Evolutionary conservation across 176 grass and related monocot genomes (phyloP).

Genomic region (Panicum miliaceum): DNA sequence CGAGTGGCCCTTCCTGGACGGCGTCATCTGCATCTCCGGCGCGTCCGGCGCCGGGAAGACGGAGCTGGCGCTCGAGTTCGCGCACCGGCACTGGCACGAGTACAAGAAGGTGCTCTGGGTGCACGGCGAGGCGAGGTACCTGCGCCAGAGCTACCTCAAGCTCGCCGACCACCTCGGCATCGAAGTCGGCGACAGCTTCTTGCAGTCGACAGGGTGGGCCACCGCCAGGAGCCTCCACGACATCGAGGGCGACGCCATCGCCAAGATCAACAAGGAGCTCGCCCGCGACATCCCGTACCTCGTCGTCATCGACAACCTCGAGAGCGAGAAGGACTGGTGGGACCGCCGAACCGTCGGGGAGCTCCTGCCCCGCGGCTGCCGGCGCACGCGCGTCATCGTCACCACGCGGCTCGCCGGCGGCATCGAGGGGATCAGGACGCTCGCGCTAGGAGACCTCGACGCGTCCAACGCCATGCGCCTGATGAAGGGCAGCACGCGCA

Average conservation of each 20-base stretch:
- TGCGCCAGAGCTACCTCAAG: slow-evolving; percentile 63
- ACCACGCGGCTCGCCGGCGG: slow-evolving; percentile 44
- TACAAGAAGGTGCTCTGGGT: slow-evolving; percentile 74
- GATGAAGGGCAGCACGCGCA: slow-evolving; percentile 48
- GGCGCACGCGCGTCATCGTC: slow-evolving; percentile 52
- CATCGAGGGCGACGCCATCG: slow-evolving; percentile 57
- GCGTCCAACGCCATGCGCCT: slow-evolving; percentile 43
- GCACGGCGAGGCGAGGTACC: slow-evolving; percentile 57
- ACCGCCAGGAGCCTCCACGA: slow-evolving; percentile 24
- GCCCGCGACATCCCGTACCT: slow-evolving; percentile 64
- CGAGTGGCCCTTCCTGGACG: slow-evolving; percentile 5
- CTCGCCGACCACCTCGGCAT: slow-evolving; percentile 51
- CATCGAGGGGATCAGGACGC: slow-evolving; percentile 35
- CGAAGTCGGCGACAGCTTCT: slow-evolving; percentile 31
- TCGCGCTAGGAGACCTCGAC: slow-evolving; percentile 42
- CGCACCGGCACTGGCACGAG: slow-evolving; percentile 50
- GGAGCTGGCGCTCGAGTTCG: slow-evolving; percentile 62
- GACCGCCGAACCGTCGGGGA: slow-evolving; percentile 46
- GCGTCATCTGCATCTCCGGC: slow-evolving; percentile 58
- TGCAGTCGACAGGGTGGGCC: background rate
- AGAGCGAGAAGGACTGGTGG: slow-evolving; percentile 74
- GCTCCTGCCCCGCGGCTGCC: slow-evolving; percentile 49
- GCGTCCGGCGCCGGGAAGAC: slow-evolving; percentile 66
- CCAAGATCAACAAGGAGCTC: slow-evolving; percentile 64
- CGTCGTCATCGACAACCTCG: slow-evolving; percentile 68